Percentiles rank a stretch among this genome's conserved stretches.
Conservation (phyloP, 2,329 filamentous ascomycete species). For the Rasamsonia emersonii region DNA sequence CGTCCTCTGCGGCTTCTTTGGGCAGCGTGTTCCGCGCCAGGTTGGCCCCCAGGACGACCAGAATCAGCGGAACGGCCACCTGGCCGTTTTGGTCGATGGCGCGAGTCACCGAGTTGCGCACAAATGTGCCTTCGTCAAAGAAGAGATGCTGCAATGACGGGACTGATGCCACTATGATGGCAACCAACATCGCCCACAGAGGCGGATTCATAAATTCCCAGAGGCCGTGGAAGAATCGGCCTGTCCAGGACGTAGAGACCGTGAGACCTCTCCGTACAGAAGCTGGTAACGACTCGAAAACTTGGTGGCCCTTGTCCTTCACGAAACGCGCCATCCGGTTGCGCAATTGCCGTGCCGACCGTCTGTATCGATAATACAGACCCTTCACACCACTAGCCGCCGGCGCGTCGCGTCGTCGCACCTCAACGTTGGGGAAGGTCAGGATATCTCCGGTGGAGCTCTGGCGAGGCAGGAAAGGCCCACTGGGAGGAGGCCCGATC, state of each 20-base stretch:
- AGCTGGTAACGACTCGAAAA: slow-evolving; percentile 45
- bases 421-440: slow-evolving; percentile 43
- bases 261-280: slow-evolving; percentile 44
- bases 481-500: slow-evolving; percentile 24
- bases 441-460: slow-evolving; percentile 48
- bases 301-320: slow-evolving; percentile 13
- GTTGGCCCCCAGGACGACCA: slow-evolving; percentile 92
- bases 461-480: slow-evolving; percentile 29
- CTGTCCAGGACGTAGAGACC: slow-evolving; percentile 30
- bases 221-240: slow-evolving; percentile 55
- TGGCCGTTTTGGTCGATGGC: slow-evolving; percentile 77
- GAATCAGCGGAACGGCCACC: slow-evolving; percentile 88
- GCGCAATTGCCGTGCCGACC: slow-evolving; percentile 14
- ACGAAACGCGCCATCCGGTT: slow-evolving; percentile 13
- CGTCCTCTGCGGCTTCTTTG: slow-evolving; percentile 53
- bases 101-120: slow-evolving; percentile 86
- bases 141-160: slow-evolving; percentile 75
- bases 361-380: slow-evolving; percentile 19
- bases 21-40: slow-evolving; percentile 84
- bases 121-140: slow-evolving; percentile 79
- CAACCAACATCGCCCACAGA: slow-evolving; percentile 89
- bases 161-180: slow-evolving; percentile 84
- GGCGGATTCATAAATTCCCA: slow-evolving; percentile 98
- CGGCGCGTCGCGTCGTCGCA: slow-evolving; percentile 17
- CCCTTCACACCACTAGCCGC: slow-evolving; percentile 19